phyloP scores from a whole-genome alignment of 2,329 filamentous ascomycete genomes.

The Penicillium janthinellum region DNA sequence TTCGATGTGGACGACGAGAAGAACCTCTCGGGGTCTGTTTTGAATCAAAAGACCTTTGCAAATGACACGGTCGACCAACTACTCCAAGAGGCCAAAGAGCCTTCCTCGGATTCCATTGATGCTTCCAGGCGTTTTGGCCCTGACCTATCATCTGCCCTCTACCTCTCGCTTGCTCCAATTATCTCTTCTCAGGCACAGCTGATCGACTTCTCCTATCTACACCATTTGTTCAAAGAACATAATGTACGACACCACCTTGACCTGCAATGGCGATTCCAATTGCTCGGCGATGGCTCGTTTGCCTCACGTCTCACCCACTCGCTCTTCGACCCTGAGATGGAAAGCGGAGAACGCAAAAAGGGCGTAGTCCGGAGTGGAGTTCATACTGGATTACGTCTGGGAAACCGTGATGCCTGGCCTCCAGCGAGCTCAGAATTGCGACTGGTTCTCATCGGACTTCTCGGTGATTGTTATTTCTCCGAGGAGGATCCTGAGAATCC shows the following conservation, averaged over 20 bases:
- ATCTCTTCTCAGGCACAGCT: conserved; percentile 73
- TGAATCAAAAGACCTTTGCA: conserved; percentile 26
- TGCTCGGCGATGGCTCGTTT: conserved; percentile 84
- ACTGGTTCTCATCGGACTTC: conserved; percentile 80
- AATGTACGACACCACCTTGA: conserved; percentile 70
- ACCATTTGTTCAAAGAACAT: conserved; percentile 74
- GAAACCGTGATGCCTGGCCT: conserved; percentile 83
- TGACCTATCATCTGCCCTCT: conserved; percentile 56
- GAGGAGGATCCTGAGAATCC: conserved; percentile 21
- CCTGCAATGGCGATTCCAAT: conserved; percentile 76
- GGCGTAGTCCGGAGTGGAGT: conserved; percentile 70
- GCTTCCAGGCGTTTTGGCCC: conserved; percentile 36
- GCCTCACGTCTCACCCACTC: conserved; percentile 76
- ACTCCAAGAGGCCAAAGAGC: conserved; percentile 27
- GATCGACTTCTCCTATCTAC: conserved; percentile 75
- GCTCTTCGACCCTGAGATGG: conserved; percentile 80
- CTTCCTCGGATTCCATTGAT: conserved; percentile 16
- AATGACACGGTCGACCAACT: conserved; percentile 35
- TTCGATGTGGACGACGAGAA: conserved; percentile 39
- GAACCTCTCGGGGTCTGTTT: conserved; percentile 28
- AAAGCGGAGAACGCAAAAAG: conserved; percentile 72
- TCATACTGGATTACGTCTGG: conserved; percentile 79
- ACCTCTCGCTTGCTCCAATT: conserved; percentile 73
- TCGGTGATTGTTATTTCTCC: conserved; percentile 70
- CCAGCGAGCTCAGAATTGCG: conserved; percentile 92